Evolutionary conservation across 495 filamentous ascomycete species (phyloP), one percentile per base, ranked within the genome.

Genomic region (Entonaema liquescens): DNA sequence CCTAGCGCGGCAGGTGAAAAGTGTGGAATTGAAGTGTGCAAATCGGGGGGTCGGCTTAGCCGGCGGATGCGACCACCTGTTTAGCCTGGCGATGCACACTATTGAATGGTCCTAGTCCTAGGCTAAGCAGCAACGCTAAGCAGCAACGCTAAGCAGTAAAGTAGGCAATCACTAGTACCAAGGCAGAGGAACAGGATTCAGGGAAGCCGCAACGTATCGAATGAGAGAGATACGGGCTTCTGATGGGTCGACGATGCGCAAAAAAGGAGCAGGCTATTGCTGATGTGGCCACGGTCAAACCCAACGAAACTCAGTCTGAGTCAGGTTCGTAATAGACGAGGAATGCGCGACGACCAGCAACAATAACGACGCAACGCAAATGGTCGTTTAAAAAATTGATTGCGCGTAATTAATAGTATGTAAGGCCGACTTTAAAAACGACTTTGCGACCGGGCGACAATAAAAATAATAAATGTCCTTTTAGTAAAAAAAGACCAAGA

Each of bases 241-340:
- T 73, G 61, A 73, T 73, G 70, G 70, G 70, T 59, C 63, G 70
- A 58, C 60, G 61, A 68, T 54, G 65, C 65, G 62, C 56, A 68
- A 71, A 73, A 70, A 71, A 74, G 76, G 77, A 74, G 65, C 68
- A 57, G 35, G 61, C 59, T 54, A 64, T 68, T 25, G 70, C 56
- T 73, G 75, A 77, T 77, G 75, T 77, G 75, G 75, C 75, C 72
- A 70, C 72, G 49, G 73, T 72, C 75, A 77, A 73, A 71, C 69
- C 74, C 72, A 73, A 74, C 71, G 74, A 77, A 77, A 75, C 73
- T 62, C 54, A 68, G 69, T 75, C 73, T 73, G 75, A 77, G 70
- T 77, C 75, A 77, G 73, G 75, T 62, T 67, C 53, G 58, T 23
- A 47, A 21, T 33, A 65, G 62, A 58, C 52, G 40, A 60, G 67